Evolutionary conservation across 257 asterid genomes (phyloP).

Genomic region (Solanum bulbocastanum): DNA sequence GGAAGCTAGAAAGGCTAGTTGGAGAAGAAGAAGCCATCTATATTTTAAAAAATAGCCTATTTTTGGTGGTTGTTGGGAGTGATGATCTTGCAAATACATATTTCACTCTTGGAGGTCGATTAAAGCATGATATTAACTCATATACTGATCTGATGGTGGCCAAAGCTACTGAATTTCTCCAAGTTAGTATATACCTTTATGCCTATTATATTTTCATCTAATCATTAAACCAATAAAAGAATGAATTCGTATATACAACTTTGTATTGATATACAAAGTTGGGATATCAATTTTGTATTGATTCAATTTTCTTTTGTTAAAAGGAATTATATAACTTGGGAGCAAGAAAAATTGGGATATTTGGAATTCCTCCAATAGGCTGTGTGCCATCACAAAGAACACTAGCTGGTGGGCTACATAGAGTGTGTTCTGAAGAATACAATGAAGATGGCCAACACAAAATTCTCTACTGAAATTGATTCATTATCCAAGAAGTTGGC

Average conservation of each 20-base stretch:
- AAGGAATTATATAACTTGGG: slow-evolving; percentile 27
- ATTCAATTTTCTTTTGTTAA: not conserved
- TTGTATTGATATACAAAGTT: too few species aligned
- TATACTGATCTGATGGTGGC: slow-evolving; percentile 48
- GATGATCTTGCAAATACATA: slow-evolving; percentile 80
- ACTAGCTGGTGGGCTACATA: slow-evolving; percentile 19
- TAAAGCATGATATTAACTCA: slow-evolving; percentile 31
- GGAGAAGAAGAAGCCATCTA: slow-evolving; percentile 39
- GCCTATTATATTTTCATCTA: not conserved
- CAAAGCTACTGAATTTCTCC: slow-evolving; percentile 40
- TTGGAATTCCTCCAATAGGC: slow-evolving; percentile 34
- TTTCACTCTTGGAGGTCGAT: slow-evolving; percentile 28
- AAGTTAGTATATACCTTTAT: slow-evolving; percentile 16
- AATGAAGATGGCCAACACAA: slow-evolving; percentile 29
- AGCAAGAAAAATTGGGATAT: slow-evolving; percentile 28
- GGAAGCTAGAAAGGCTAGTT: slow-evolving; percentile 31
- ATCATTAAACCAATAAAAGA: not conserved
- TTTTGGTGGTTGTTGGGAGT: slow-evolving; percentile 53
- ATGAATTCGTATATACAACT: too few species aligned
- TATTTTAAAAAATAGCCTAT: slow-evolving; percentile 32
- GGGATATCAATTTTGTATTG: not conserved
- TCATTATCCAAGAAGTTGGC: slow-evolving; percentile 9
- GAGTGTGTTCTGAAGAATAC: slow-evolving; percentile 15
- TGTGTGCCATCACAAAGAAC: slow-evolving; percentile 45
- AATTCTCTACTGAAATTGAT: slow-evolving; percentile 13